A percentile compares a stretch with the other conserved stretches of the same genome.
Conservation (phyloP, 1,284 basidiomycete species). For the Ustilago crameri region DNA sequence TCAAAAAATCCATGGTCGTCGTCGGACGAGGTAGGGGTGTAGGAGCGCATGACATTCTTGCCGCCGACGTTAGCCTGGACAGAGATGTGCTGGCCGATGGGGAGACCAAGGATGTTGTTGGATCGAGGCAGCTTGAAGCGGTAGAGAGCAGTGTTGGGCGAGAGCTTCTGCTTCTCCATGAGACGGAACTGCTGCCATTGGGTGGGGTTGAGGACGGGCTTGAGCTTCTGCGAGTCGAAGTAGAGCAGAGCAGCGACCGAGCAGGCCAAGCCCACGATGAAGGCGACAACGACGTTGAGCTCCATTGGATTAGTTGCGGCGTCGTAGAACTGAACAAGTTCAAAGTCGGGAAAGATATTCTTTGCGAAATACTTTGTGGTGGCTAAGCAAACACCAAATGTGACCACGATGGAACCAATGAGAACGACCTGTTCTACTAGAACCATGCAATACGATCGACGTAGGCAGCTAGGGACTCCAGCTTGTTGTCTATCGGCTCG, state of each 20-base stretch:
- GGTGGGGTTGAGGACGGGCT: slow-evolving; percentile 78
- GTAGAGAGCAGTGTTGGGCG: slow-evolving; percentile 96
- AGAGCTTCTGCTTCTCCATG: slow-evolving; percentile 82
- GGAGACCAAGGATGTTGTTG: slow-evolving; percentile 85
- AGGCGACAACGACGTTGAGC: slow-evolving; percentile 57
- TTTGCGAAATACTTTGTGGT: slow-evolving; percentile 36
- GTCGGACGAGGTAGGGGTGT: slow-evolving; percentile 93
- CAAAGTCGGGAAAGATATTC: slow-evolving; percentile 32
- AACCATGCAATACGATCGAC: slow-evolving; percentile 28
- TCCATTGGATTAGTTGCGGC: slow-evolving; percentile 61
- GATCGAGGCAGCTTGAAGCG: slow-evolving; percentile 83
- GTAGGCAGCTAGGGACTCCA: background rate
- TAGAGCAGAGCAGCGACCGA: slow-evolving; percentile 54
- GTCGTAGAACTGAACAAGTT: slow-evolving; percentile 52
- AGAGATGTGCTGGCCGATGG: slow-evolving; percentile 95
- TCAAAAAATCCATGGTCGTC: slow-evolving; percentile 93
- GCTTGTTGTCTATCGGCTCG: background rate
- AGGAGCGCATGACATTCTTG: slow-evolving; percentile 88
- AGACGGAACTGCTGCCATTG: slow-evolving; percentile 86
- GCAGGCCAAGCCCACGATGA: slow-evolving; percentile 56
- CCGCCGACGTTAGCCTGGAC: slow-evolving; percentile 89
- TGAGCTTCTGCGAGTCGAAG: slow-evolving; percentile 56
- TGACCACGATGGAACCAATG: slow-evolving; percentile 47
- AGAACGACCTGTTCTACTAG: slow-evolving; percentile 45
- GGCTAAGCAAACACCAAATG: slow-evolving; percentile 47